phyloP scores from a whole-genome alignment of 2,329 filamentous ascomycete species.

The Beauveria asiatica region DNA sequence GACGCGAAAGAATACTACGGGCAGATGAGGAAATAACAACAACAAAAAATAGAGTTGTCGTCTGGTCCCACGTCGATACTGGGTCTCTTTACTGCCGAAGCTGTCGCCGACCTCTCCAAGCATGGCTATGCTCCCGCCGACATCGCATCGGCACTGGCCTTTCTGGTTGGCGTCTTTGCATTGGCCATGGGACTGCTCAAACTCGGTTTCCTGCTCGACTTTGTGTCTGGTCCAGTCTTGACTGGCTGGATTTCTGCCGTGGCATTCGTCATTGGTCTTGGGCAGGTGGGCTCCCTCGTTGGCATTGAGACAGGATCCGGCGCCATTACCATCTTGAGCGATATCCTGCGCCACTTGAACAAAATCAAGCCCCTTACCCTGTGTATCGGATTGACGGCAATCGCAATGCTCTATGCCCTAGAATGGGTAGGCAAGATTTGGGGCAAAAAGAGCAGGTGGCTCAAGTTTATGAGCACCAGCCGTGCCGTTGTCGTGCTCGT shows the following conservation, averaged over 20 bases:
- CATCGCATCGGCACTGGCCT: slow-evolving; percentile 52
- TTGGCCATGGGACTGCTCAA: slow-evolving; percentile 52
- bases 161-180: slow-evolving; percentile 54
- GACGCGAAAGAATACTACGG: no score
- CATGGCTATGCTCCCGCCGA: slow-evolving; percentile 44
- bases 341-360: slow-evolving; percentile 48
- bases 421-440: slow-evolving; percentile 51
- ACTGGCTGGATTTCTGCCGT: slow-evolving; percentile 59
- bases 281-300: slow-evolving; percentile 54
- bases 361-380: slow-evolving; percentile 50
- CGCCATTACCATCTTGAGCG: slow-evolving; percentile 49
- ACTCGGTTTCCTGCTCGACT: slow-evolving; percentile 57
- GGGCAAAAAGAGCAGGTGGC: slow-evolving; percentile 46
- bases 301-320: slow-evolving; percentile 45
- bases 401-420: slow-evolving; percentile 47
- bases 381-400: slow-evolving; percentile 49
- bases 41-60: slow-evolving; percentile 41
- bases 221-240: slow-evolving; percentile 56
- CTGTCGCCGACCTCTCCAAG: slow-evolving; percentile 41
- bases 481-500: slow-evolving; percentile 52
- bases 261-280: slow-evolving; percentile 56
- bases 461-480: slow-evolving; percentile 52
- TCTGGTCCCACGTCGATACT: slow-evolving; percentile 57
- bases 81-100: slow-evolving; percentile 53
- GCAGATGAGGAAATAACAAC: not conserved